These are phyloP conservation scores for Pseudogymnoascus destructans DNA, from an alignment of 2,329 filamentous ascomycete genomes.

Conservation along the genomic window DNA sequence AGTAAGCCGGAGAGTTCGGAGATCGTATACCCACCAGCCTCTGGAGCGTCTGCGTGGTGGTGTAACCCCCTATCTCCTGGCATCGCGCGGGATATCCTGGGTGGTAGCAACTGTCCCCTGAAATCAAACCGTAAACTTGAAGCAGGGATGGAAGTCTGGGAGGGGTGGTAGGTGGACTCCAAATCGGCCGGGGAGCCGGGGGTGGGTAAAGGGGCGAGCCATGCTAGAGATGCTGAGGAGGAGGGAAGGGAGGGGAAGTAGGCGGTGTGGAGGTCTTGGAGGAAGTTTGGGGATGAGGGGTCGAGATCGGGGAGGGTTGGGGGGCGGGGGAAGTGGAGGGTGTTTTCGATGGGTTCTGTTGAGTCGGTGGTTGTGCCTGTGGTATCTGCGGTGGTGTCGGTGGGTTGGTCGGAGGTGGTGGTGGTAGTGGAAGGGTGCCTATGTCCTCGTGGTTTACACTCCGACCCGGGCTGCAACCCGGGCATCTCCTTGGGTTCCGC, in stretches of 20 bases:
- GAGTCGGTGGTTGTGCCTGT: constrained; percentile 23
- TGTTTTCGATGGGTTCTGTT: constrained; percentile 31
- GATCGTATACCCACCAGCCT: constrained; percentile 88
- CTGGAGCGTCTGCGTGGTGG: constrained; percentile 84
- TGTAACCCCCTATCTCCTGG: constrained; percentile 72
- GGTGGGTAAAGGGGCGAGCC: constrained; percentile 68
- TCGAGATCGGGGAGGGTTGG: constrained; percentile 58
- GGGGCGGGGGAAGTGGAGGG: constrained; percentile 31
- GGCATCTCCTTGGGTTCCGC: neutral
- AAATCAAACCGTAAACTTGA: constrained; percentile 83
- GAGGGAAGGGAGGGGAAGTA: constrained; percentile 85
- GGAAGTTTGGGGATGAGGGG: constrained; percentile 69
- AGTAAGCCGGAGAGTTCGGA: constrained; percentile 71
- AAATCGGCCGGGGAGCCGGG: constrained; percentile 50
- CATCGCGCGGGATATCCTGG: constrained; percentile 58
- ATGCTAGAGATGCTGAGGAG: constrained; percentile 74
- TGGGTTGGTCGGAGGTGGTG: no score
- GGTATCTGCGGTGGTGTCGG: neutral
- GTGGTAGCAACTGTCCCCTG: constrained; percentile 64
- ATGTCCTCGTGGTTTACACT: neutral
- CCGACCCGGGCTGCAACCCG: neutral
- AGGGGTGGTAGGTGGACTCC: constrained; percentile 71
- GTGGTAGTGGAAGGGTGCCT: neutral
- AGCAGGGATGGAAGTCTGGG: constrained; percentile 56
- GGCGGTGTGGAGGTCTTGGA: constrained; percentile 72